phyloP scores from a whole-genome alignment of 176 grass and related monocot species.

The Thinopyrum elongatum region DNA sequence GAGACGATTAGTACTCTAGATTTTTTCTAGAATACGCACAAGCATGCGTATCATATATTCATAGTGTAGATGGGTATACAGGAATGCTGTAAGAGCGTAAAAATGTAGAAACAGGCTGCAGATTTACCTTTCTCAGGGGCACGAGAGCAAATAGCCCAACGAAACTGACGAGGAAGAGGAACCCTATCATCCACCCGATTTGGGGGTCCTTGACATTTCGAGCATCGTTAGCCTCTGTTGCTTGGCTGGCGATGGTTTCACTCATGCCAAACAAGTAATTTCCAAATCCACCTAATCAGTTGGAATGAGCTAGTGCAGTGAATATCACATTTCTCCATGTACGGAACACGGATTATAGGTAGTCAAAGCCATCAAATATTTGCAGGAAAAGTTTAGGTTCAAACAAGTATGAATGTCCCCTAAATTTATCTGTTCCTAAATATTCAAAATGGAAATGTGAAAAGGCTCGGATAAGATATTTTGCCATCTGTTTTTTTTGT shows the following conservation, averaged over 20 bases:
- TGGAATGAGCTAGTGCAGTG: conserved; percentile 21
- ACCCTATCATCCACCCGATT: conserved; percentile 74
- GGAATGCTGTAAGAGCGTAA: not conserved
- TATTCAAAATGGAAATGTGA: not conserved
- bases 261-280: conserved; percentile 76
- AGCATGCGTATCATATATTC: no score
- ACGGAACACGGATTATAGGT: not conserved
- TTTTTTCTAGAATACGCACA: no score
- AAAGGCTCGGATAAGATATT: no score
- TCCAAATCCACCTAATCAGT: conserved; percentile 61
- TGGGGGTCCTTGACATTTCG: conserved; percentile 56
- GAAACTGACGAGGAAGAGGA: conserved; percentile 66
- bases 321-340: not conserved
- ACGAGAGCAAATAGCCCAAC: conserved; percentile 75
- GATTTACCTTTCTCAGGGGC: conserved; percentile 68
- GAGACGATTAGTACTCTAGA: not conserved
- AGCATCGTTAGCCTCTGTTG: conserved; percentile 49
- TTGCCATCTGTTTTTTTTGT: no score
- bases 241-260: conserved; percentile 45
- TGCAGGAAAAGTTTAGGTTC: not conserved
- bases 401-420: not conserved
- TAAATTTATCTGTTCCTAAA: not conserved
- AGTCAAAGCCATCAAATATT: not conserved
- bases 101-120: not conserved
- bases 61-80: not conserved